phyloP scores from a whole-genome alignment of 1,139 yeast genomes.

The Taphrina deformans region DNA sequence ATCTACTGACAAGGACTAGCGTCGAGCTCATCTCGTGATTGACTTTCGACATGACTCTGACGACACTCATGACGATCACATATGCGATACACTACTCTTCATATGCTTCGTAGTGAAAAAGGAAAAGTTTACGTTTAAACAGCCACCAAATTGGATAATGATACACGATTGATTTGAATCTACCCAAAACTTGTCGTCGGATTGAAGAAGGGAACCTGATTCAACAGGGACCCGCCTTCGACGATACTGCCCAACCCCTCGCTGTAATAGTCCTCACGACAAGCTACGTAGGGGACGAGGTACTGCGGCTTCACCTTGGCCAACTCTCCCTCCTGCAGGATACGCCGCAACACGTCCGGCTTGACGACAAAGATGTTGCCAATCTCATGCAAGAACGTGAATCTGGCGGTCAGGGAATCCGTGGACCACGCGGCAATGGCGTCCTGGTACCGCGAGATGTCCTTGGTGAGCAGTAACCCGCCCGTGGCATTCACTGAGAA shows the following conservation, averaged over 20 bases:
- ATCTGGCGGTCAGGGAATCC: conserved; percentile 63
- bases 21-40: conserved; percentile 4
- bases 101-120: background rate
- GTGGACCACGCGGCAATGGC: conserved; percentile 71
- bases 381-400: conserved; percentile 73
- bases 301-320: conserved; percentile 66
- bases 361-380: conserved; percentile 75
- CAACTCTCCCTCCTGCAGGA: conserved; percentile 79
- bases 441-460: conserved; percentile 74
- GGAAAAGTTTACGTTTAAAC: background rate
- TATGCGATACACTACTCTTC: background rate
- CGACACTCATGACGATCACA: background rate
- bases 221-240: conserved; percentile 15
- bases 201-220: conserved; percentile 1
- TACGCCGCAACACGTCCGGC: conserved; percentile 68
- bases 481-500: conserved; percentile 78
- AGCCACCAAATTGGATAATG: too few relatives aligned
- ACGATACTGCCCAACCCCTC: conserved; percentile 32
- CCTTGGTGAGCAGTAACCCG: conserved; percentile 80
- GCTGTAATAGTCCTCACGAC: conserved; percentile 37
- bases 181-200: background rate
- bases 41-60: background rate
- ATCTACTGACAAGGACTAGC: background rate
- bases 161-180: background rate
- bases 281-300: conserved; percentile 44